phyloP scores from a whole-genome alignment of 345 rosid genomes.

The Carallia brachiata region DNA sequence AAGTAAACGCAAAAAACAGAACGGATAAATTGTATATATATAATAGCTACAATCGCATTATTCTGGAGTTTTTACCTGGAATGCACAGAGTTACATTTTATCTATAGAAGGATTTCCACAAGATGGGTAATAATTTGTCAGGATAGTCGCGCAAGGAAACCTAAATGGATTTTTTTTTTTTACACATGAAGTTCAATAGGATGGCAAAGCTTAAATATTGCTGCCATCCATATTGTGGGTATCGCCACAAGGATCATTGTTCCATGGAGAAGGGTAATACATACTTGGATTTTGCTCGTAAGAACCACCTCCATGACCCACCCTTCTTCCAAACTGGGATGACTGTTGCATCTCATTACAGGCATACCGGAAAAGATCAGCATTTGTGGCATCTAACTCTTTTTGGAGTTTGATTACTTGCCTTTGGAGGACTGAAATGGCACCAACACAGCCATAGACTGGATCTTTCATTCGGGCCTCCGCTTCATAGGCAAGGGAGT shows the following conservation, averaged over 20 bases:
- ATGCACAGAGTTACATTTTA: not conserved
- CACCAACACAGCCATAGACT: slow-evolving; percentile 36
- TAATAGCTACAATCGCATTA: not conserved
- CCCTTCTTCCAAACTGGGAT: slow-evolving; percentile 15
- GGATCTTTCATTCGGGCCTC: slow-evolving; percentile 37
- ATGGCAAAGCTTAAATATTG: not conserved
- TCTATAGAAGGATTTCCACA: not conserved
- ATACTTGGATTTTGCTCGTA: slow-evolving; percentile 9
- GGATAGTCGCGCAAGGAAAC: slow-evolving; percentile 24
- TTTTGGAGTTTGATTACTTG: slow-evolving; percentile 34
- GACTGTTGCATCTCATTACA: slow-evolving; percentile 15
- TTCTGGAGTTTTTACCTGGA: not conserved
- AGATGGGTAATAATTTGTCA: slow-evolving; percentile 3
- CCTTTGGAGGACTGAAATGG: slow-evolving; percentile 35
- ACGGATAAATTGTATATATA: not conserved
- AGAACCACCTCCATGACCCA: slow-evolving; percentile 1
- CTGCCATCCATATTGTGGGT: slow-evolving; percentile 9
- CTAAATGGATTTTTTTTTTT: slow-evolving; percentile 15
- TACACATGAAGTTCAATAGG: not conserved
- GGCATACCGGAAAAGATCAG: slow-evolving; percentile 29
- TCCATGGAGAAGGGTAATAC: slow-evolving; percentile 24
- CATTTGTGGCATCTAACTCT: slow-evolving; percentile 32
- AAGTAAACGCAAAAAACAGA: not conserved
- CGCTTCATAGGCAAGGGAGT: slow-evolving; percentile 36
- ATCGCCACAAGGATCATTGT: slow-evolving; percentile 7